Conservation (phyloP, 176 grass and related monocot species). For the Aegilops sharonensis region DNA sequence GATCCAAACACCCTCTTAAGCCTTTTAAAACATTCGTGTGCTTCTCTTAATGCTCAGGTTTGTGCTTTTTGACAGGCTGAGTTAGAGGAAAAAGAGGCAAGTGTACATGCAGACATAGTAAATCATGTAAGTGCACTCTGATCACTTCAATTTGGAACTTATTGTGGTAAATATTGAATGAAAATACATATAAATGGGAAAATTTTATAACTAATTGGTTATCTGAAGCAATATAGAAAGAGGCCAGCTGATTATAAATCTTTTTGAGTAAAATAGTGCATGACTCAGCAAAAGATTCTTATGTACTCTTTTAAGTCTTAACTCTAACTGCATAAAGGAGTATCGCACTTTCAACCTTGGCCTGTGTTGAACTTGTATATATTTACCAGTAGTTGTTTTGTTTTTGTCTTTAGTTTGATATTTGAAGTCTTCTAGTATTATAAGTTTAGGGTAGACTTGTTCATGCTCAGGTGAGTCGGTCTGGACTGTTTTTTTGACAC, state of each 20-base stretch:
- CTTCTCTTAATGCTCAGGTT: constrained; percentile 16
- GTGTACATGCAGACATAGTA: constrained; percentile 64
- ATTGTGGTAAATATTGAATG: constrained; percentile 22
- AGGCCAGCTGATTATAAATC: neutral
- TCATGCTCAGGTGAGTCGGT: neutral
- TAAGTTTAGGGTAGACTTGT: constrained; percentile 16
- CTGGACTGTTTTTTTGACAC: too few species aligned
- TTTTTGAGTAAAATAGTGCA: neutral
- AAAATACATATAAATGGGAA: constrained; percentile 12
- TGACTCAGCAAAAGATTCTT: constrained; percentile 18
- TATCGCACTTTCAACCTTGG: neutral
- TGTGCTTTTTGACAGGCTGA: constrained; percentile 56
- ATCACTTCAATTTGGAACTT: neutral
- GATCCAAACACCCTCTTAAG: too few species aligned
- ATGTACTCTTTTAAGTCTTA: constrained; percentile 7
- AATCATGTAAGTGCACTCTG: constrained; percentile 68
- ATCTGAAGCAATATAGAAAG: constrained; percentile 6
- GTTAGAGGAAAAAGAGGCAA: constrained; percentile 63
- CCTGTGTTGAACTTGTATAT: constrained; percentile 15
- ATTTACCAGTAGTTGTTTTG: neutral
- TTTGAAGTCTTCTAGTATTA: neutral
- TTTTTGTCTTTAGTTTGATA: constrained; percentile 23
- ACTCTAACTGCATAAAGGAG: neutral
- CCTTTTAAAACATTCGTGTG: neutral
- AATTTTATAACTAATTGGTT: constrained; percentile 18